phyloP scores from a whole-genome alignment of 78 protist genomes.

The Tieghemostelium lacteum region DNA sequence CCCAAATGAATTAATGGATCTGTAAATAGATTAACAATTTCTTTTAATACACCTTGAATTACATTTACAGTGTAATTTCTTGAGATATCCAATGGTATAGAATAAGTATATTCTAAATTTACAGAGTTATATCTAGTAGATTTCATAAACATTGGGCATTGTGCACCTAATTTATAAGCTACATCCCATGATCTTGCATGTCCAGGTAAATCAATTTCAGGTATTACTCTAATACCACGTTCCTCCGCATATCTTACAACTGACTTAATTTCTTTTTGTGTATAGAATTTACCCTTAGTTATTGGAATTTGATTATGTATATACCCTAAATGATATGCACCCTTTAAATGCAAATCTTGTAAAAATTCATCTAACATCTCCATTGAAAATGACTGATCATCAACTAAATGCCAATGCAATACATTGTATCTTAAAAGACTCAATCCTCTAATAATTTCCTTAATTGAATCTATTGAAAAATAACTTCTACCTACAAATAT shows the following conservation, averaged over 20 bases:
- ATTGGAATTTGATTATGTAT: conserved; percentile 25
- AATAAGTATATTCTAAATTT: conserved; percentile 26
- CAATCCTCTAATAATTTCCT: conserved; percentile 26
- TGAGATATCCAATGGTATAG: conserved; percentile 47
- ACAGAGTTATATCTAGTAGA: background rate
- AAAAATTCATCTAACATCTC: conserved; percentile 18
- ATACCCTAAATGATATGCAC: conserved; percentile 46
- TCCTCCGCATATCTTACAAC: conserved; percentile 10
- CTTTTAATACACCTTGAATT: background rate
- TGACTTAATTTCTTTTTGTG: background rate
- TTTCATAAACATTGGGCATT: conserved; percentile 22
- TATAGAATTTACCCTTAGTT: background rate
- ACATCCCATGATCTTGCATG: conserved; percentile 75
- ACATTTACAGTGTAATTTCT: background rate
- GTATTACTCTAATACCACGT: conserved; percentile 34
- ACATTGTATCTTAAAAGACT: conserved; percentile 41
- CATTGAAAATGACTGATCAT: conserved; percentile 67
- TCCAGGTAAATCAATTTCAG: conserved; percentile 62
- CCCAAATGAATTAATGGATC: conserved; percentile 69
- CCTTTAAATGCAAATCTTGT: conserved; percentile 26
- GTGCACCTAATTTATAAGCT: conserved; percentile 3
- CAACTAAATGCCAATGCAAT: conserved; percentile 68
- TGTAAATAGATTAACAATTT: background rate
- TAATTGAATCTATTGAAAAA: conserved; percentile 15
- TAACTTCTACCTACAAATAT: background rate